phyloP scores from a whole-genome alignment of 1,139 yeast genomes.

The Yamadazyma kanchanaburiensis region DNA sequence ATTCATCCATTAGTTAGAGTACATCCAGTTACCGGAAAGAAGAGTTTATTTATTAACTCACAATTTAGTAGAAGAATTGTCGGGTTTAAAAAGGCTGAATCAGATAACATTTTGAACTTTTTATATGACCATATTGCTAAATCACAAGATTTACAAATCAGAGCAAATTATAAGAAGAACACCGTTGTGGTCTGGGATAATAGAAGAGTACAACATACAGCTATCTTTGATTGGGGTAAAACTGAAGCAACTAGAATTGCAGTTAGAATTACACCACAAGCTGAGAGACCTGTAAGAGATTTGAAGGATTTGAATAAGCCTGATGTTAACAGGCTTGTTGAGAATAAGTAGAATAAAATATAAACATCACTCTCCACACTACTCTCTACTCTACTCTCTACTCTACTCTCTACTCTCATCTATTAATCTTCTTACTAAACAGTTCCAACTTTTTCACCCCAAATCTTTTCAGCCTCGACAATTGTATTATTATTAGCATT shows the following conservation, averaged over 20 bases:
- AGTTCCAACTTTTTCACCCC: conserved; percentile 55
- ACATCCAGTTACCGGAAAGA: conserved; percentile 65
- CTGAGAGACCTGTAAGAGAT: conserved; percentile 42
- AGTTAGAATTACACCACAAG: conserved; percentile 65
- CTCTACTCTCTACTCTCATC: too few species aligned
- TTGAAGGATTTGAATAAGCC: conserved; percentile 28
- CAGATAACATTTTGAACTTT: conserved; percentile 51
- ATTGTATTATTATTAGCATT: conserved; percentile 87
- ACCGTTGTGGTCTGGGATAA: conserved; percentile 74
- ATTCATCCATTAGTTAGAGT: conserved; percentile 66
- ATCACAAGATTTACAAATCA: conserved; percentile 35
- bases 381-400: too few species aligned
- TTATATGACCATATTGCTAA: conserved; percentile 47
- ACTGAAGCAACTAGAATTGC: conserved; percentile 59
- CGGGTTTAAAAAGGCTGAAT: conserved; percentile 63
- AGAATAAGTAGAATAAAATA: too few species aligned
- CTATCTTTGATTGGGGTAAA: conserved; percentile 55
- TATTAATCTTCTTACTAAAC: too few species aligned
- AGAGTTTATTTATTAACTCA: conserved; percentile 54
- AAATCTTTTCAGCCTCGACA: conserved; percentile 81
- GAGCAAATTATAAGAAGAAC: conserved; percentile 35
- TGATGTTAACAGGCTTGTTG: conserved; percentile 10
- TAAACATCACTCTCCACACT: too few species aligned
- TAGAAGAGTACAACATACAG: conserved; percentile 60
- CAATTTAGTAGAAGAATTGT: conserved; percentile 59